Evolutionary conservation across 2,329 filamentous ascomycete genomes (phyloP).

Genomic region (Nemania sp.): DNA sequence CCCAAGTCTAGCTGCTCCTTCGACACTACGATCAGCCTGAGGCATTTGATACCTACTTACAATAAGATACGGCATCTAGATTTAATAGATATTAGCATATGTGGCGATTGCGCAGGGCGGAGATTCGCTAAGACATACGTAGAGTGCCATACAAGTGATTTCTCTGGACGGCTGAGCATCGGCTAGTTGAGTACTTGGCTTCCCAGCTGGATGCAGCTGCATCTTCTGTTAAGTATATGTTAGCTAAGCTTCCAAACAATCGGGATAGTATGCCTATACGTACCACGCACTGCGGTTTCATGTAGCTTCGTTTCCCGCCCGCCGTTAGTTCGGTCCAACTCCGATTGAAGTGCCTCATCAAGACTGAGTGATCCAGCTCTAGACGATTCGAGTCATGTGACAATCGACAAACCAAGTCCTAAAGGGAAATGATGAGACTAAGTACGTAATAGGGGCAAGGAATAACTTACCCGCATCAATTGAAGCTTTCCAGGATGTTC

Average conservation of each 20-base stretch:
- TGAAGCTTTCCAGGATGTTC: background rate
- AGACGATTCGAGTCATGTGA: background rate
- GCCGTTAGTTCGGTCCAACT: slow-evolving; percentile 22
- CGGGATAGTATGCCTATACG: background rate
- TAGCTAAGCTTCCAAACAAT: background rate
- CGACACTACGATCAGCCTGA: too few species aligned
- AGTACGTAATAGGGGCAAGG: background rate
- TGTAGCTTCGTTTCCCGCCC: slow-evolving; percentile 16
- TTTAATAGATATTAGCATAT: background rate
- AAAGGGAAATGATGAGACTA: background rate
- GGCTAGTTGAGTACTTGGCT: too few species aligned
- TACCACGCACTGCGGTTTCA: slow-evolving; percentile 24
- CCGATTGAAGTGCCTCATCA: slow-evolving; percentile 20
- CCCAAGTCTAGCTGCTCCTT: background rate
- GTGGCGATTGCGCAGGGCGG: too few species aligned
- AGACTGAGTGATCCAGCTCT: background rate
- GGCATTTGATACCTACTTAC: slow-evolving; percentile 7
- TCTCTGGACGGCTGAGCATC: background rate
- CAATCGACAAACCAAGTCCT: background rate
- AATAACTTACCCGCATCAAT: background rate
- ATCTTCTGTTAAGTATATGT: background rate
- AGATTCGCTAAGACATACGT: background rate
- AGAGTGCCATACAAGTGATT: background rate
- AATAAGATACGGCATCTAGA: slow-evolving; percentile 26
- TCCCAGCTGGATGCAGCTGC: background rate